A percentile compares a stretch with the other conserved stretches of the same genome.
Evolutionary conservation across 441 rosid species (phyloP).

Genomic region (Populus trichocarpa): DNA sequence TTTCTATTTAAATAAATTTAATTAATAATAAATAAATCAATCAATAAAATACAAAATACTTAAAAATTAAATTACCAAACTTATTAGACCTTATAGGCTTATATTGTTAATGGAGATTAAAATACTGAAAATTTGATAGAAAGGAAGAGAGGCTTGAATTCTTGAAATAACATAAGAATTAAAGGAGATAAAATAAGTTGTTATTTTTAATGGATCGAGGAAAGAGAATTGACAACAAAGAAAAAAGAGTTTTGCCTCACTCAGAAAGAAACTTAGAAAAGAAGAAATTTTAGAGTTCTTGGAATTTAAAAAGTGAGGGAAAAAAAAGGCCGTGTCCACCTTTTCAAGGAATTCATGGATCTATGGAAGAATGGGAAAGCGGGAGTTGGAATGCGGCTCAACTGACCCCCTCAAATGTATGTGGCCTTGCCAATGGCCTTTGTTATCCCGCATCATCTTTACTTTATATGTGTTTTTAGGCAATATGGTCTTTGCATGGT

Average conservation of each 20-base stretch:
- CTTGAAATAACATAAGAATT: neutral
- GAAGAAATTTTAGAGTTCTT: neutral
- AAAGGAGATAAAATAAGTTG: neutral
- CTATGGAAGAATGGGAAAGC: neutral
- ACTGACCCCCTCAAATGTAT: neutral
- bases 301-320: neutral
- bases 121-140: neutral
- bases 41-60: no score
- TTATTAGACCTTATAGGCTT: neutral
- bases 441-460: neutral
- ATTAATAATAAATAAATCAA: no score
- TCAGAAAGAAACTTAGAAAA: neutral
- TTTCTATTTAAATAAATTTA: no score
- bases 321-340: no score
- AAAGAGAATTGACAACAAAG: neutral
- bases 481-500: neutral
- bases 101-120: neutral
- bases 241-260: neutral
- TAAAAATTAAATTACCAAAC: neutral
- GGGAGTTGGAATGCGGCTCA: neutral
- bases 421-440: neutral
- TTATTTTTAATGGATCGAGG: neutral
- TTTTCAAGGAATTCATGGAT: neutral
- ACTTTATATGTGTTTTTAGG: neutral
- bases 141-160: neutral